phyloP scores from a whole-genome alignment of 805 yeast species.

The Debaryomyces tyrocola region DNA sequence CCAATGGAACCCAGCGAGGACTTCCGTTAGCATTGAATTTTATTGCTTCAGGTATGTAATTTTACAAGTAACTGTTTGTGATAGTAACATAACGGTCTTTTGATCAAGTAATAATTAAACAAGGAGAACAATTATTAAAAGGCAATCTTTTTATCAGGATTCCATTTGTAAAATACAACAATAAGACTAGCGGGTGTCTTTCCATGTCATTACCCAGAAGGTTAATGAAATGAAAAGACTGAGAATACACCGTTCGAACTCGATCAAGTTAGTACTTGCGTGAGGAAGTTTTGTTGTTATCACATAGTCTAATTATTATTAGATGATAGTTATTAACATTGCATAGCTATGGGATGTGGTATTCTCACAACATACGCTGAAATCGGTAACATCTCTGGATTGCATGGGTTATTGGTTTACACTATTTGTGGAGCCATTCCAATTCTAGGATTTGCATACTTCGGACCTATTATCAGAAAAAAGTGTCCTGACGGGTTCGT shows the following conservation, averaged over 20 bases:
- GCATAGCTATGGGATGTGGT: conserved; percentile 82
- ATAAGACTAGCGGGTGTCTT: conserved; percentile 31
- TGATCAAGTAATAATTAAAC: too few relatives aligned
- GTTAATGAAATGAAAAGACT: conserved; percentile 24
- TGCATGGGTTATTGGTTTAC: conserved; percentile 84
- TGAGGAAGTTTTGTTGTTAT: conserved; percentile 36
- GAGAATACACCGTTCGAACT: conserved; percentile 45
- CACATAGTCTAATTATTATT: not conserved
- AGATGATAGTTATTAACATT: conserved; percentile 2
- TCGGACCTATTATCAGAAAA: conserved; percentile 78
- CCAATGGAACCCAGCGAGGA: conserved; percentile 79
- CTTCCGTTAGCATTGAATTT: conserved; percentile 83
- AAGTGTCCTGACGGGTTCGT: conserved; percentile 89
- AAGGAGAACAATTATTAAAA: too few relatives aligned
- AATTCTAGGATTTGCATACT: conserved; percentile 73
- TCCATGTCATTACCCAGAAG: conserved; percentile 13
- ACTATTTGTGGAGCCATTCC: conserved; percentile 81
- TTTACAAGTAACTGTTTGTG: not conserved
- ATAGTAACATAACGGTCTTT: too few relatives aligned
- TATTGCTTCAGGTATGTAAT: conserved; percentile 79
- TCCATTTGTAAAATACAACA: not conserved
- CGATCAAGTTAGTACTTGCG: conserved; percentile 48
- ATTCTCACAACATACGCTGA: conserved; percentile 81
- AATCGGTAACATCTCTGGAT: conserved; percentile 81
- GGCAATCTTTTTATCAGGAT: too few relatives aligned